A percentile compares a stretch with the other conserved stretches of the same genome.
Conservation (phyloP, 768 basidiomycete species). For the Suillus alpinus region DNA sequence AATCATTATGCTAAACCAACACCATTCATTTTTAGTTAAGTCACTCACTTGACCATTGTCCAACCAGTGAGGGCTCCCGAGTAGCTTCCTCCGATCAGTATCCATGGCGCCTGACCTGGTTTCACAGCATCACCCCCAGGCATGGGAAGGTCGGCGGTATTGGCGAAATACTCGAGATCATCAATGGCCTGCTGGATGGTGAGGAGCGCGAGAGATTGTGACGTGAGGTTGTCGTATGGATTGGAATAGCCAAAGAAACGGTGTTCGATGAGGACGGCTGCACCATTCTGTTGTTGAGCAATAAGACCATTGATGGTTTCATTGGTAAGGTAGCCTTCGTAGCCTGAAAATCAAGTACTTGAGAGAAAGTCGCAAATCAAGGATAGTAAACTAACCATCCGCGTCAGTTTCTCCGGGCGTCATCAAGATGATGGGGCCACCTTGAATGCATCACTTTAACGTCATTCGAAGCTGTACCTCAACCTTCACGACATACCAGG, state of each 20-base stretch:
- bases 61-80: conserved; percentile 51
- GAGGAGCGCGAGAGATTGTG: conserved; percentile 53
- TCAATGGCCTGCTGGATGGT: conserved; percentile 76
- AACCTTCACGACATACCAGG: conserved; percentile 30
- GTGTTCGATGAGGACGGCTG: conserved; percentile 65
- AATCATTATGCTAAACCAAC: neutral
- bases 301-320: conserved; percentile 60
- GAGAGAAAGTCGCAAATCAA: neutral
- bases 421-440: conserved; percentile 25
- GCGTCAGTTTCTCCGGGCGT: conserved; percentile 69
- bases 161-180: conserved; percentile 67
- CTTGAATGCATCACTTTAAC: conserved; percentile 5
- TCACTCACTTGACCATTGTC: conserved; percentile 64
- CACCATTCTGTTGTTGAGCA: conserved; percentile 63
- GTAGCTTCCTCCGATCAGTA: conserved; percentile 44
- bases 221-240: conserved; percentile 58
- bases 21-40: neutral
- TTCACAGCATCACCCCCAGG: conserved; percentile 59
- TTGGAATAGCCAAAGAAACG: conserved; percentile 76
- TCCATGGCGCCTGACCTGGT: conserved; percentile 47
- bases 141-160: conserved; percentile 65
- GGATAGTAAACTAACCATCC: conserved; percentile 23
- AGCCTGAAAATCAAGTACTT: conserved; percentile 16
- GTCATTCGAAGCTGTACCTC: neutral
- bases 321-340: conserved; percentile 57